phyloP scores from a whole-genome alignment of 2,329 filamentous ascomycete genomes.

The Phyllosticta citribraziliensis region DNA sequence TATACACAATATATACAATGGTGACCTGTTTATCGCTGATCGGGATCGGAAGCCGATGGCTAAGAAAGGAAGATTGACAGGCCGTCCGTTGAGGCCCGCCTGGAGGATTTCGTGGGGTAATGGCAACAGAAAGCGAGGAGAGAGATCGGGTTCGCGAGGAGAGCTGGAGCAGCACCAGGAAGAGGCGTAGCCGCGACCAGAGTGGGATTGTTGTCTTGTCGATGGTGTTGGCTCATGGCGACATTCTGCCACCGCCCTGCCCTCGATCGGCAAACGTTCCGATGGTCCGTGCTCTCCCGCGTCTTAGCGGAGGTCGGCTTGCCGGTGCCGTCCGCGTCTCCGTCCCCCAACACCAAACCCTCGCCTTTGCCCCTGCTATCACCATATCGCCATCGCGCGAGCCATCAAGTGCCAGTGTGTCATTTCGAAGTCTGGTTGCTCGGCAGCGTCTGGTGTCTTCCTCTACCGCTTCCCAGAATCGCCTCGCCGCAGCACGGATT shows the following conservation, averaged over 20 bases:
- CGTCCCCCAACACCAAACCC: too few relatives aligned
- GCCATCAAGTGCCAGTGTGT: too few relatives aligned
- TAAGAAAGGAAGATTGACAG: neutral
- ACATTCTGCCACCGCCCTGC: neutral
- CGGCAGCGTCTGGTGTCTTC: too few relatives aligned
- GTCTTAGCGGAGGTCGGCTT: too few relatives aligned
- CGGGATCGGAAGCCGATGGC: slow-evolving; percentile 8
- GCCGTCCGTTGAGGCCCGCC: neutral
- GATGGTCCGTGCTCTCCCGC: too few relatives aligned
- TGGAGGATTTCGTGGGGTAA: neutral
- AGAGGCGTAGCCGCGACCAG: neutral
- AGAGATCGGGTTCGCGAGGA: neutral
- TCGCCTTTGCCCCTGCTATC: too few relatives aligned
- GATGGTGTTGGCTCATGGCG: neutral
- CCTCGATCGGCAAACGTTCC: neutral
- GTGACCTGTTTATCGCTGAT: slow-evolving; percentile 2
- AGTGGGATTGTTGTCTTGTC: neutral
- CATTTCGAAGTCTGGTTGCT: too few relatives aligned
- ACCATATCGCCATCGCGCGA: too few relatives aligned
- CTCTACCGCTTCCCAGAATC: too few relatives aligned
- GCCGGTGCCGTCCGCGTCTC: too few relatives aligned
- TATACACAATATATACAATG: neutral
- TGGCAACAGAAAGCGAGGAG: neutral
- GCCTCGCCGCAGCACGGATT: too few relatives aligned
- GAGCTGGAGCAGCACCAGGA: neutral